phyloP scores from a whole-genome alignment of 257 asterid genomes.

The Mentha longifolia region DNA sequence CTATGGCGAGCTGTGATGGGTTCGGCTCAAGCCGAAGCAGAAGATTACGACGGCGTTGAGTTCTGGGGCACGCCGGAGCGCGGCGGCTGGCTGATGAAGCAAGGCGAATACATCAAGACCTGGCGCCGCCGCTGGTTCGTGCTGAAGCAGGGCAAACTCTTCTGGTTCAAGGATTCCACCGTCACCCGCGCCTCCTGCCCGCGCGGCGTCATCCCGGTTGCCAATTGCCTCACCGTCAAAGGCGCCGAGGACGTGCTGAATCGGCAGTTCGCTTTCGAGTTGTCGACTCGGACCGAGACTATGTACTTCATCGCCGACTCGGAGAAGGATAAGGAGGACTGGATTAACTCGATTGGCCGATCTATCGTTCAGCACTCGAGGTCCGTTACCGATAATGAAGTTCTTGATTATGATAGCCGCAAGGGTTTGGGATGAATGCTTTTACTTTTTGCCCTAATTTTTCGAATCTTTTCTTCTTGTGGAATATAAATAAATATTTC shows the following conservation, averaged over 20 bases:
- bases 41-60: constrained; percentile 75
- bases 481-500: background rate
- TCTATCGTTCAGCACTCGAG: constrained; percentile 77
- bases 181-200: constrained; percentile 69
- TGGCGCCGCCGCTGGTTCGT: constrained; percentile 99
- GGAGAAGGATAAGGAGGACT: constrained; percentile 92
- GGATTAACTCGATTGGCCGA: constrained; percentile 94
- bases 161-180: constrained; percentile 90
- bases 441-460: background rate
- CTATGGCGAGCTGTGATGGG: constrained; percentile 90
- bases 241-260: constrained; percentile 96
- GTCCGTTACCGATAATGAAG: constrained; percentile 78
- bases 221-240: constrained; percentile 77
- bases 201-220: constrained; percentile 85
- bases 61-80: constrained; percentile 90
- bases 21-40: constrained; percentile 45
- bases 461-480: background rate
- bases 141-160: constrained; percentile 83
- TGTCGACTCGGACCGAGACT: constrained; percentile 76
- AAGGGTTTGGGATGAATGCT: constrained; percentile 27
- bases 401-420: constrained; percentile 74
- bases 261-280: constrained; percentile 79
- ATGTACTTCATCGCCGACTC: constrained; percentile 93
- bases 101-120: constrained; percentile 94
- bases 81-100: constrained; percentile 84